Percentiles rank a stretch among this genome's conserved stretches.
These are phyloP conservation scores for Dissoconium aciculare DNA, from an alignment of 2,329 filamentous ascomycete species.

Conservation along the genomic window DNA sequence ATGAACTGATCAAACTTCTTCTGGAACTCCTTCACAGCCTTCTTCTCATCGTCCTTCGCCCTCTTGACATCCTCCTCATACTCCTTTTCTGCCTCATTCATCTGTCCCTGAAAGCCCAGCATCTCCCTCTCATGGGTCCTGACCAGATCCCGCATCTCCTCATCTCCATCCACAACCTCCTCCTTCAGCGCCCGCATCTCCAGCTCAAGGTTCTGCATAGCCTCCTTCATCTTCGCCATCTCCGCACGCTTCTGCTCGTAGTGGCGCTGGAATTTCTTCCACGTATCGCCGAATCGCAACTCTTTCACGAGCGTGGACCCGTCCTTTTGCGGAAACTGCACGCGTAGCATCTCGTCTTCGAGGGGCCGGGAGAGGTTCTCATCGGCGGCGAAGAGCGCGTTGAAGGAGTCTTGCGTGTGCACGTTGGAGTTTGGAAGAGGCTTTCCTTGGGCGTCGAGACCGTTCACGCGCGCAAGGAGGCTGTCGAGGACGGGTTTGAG, in stretches of 20 bases:
- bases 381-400: slow-evolving; percentile 7
- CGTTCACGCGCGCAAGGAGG: slow-evolving; percentile 11
- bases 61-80: slow-evolving; percentile 10
- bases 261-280: slow-evolving; percentile 8
- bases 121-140: slow-evolving; percentile 9
- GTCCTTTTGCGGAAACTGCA: slow-evolving; percentile 5
- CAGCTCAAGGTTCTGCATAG: slow-evolving; percentile 10
- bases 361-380: slow-evolving; percentile 10
- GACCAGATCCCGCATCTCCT: slow-evolving; percentile 4
- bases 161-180: slow-evolving; percentile 6
- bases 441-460: slow-evolving; percentile 10
- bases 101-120: slow-evolving; percentile 9
- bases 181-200: slow-evolving; percentile 8
- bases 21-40: slow-evolving; percentile 8
- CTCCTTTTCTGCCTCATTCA: slow-evolving; percentile 8
- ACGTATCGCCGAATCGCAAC: slow-evolving; percentile 11
- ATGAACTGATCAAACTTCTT: slow-evolving; percentile 13
- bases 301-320: slow-evolving; percentile 3
- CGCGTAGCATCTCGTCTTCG: slow-evolving; percentile 10
- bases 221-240: slow-evolving; percentile 9
- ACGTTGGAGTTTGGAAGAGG: slow-evolving; percentile 7
- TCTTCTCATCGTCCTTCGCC: slow-evolving; percentile 11
- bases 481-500: slow-evolving; percentile 7
- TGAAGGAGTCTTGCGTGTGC: slow-evolving; percentile 10
- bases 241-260: slow-evolving; percentile 7